These are phyloP conservation scores for Metschnikowia kunwiensis DNA, from an alignment of 805 yeast species.

Conservation along the genomic window DNA sequence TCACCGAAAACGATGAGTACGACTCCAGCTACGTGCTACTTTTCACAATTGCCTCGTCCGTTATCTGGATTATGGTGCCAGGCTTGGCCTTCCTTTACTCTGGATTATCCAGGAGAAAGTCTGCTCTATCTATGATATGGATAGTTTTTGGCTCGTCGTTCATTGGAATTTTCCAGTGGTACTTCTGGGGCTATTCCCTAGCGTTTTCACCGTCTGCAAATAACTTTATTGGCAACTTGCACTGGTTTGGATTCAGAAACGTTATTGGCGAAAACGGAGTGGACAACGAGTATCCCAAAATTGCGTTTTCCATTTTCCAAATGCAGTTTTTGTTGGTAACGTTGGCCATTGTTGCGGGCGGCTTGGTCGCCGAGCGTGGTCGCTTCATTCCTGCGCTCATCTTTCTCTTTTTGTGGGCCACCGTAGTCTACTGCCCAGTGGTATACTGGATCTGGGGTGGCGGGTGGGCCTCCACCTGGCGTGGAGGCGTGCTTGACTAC, in stretches of 20 bases:
- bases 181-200: constrained; percentile 94
- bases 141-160: constrained; percentile 69
- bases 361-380: constrained; percentile 85
- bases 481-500: constrained; percentile 91
- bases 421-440: constrained; percentile 90
- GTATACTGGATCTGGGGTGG: constrained; percentile 95
- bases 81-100: constrained; percentile 91
- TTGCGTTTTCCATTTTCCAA: constrained; percentile 83
- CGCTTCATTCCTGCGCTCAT: constrained; percentile 80
- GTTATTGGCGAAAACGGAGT: constrained; percentile 49
- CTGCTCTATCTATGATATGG: constrained; percentile 87
- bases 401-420: constrained; percentile 83
- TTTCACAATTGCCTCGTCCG: constrained; percentile 58
- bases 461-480: constrained; percentile 79
- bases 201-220: constrained; percentile 84
- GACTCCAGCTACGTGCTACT: constrained; percentile 25
- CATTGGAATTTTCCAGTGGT: constrained; percentile 86
- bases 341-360: constrained; percentile 86
- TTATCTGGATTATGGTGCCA: constrained; percentile 90
- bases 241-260: constrained; percentile 76
- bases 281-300: constrained; percentile 63
- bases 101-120: constrained; percentile 85
- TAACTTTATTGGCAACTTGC: constrained; percentile 83
- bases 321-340: constrained; percentile 93
- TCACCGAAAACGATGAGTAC: constrained; percentile 32